phyloP scores from a whole-genome alignment of 78 protist genomes.

The Protostelium mycophagum region DNA sequence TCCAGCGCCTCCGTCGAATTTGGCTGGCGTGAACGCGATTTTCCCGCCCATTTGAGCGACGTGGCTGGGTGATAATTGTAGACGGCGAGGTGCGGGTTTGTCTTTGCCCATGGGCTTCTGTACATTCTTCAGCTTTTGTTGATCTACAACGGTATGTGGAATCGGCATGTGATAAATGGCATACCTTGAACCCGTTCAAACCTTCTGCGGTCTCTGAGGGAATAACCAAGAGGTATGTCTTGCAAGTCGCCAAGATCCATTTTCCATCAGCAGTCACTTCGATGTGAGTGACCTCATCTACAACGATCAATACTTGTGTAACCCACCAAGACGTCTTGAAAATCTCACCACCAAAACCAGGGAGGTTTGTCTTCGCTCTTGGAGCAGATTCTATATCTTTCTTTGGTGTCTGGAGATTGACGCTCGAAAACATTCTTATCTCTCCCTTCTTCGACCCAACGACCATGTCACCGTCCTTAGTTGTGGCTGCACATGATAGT shows the following conservation, averaged over 20 bases:
- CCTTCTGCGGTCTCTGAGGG: constrained; percentile 44
- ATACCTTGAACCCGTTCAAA: constrained; percentile 41
- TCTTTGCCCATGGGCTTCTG: constrained; percentile 11
- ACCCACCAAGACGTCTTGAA: too few species aligned
- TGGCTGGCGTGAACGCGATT: constrained; percentile 59
- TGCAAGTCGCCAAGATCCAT: constrained; percentile 72
- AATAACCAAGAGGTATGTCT: constrained; percentile 41
- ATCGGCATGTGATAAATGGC: constrained; percentile 22
- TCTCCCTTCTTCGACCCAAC: constrained; percentile 61
- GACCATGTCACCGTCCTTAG: constrained; percentile 51
- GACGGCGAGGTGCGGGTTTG: constrained; percentile 43
- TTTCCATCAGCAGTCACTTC: constrained; percentile 61
- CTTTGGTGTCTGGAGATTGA: constrained; percentile 22
- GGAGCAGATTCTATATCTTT: background rate
- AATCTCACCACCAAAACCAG: constrained; percentile 56
- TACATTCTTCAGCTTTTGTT: background rate
- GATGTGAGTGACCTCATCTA: constrained; percentile 48
- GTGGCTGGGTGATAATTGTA: constrained; percentile 28
- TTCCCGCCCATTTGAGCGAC: constrained; percentile 41
- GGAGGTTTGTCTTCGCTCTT: constrained; percentile 52
- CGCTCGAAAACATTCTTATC: constrained; percentile 25
- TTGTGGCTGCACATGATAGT: constrained; percentile 48
- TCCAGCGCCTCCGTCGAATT: constrained; percentile 28
- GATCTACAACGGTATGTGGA: background rate
- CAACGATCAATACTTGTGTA: background rate